Evolutionary conservation across 148 eudicot species (phyloP).

Genomic region (Fallopia convolvulus): DNA sequence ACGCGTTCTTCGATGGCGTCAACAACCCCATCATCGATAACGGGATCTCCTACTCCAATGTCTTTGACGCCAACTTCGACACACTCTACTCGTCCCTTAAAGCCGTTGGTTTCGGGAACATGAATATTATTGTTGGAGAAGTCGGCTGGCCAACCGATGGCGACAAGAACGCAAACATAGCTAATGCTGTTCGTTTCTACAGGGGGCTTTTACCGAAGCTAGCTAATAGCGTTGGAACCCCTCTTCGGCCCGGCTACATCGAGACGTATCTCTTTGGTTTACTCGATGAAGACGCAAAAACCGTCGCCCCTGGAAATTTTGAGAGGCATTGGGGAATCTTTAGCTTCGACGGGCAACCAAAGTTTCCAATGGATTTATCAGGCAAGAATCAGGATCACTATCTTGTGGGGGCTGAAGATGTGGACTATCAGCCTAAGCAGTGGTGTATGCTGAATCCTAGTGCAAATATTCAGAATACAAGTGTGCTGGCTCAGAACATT

Average conservation of each 20-base stretch:
- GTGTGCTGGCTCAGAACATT: conserved; percentile 41
- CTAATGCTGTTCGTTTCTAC: conserved; percentile 56
- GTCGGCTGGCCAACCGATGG: conserved; percentile 98
- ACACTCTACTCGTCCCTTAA: conserved; percentile 56
- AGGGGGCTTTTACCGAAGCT: conserved; percentile 61
- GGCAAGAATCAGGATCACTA: conserved; percentile 34
- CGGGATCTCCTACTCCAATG: conserved; percentile 53
- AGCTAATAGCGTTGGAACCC: conserved; percentile 61
- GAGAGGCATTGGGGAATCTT: conserved; percentile 96
- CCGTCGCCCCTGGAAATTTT: conserved; percentile 61
- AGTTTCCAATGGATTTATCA: conserved; percentile 51
- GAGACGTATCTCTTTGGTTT: conserved; percentile 80
- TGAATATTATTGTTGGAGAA: conserved; percentile 70
- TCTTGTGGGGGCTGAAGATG: conserved; percentile 56
- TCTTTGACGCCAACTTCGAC: conserved; percentile 86
- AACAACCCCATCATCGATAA: conserved; percentile 43
- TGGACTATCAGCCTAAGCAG: conserved; percentile 40
- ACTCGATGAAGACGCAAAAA: conserved; percentile 71
- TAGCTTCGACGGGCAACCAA: conserved; percentile 73
- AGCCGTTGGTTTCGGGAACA: conserved; percentile 39
- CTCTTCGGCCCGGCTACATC: conserved; percentile 62
- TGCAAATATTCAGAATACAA: conserved; percentile 23
- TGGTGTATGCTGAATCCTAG: conserved; percentile 67
- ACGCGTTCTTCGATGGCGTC: conserved; percentile 78
- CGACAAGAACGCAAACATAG: conserved; percentile 55